Evolutionary conservation across 1,139 yeast species (phyloP).

Genomic region (Trichomonascaceae sp.): DNA sequence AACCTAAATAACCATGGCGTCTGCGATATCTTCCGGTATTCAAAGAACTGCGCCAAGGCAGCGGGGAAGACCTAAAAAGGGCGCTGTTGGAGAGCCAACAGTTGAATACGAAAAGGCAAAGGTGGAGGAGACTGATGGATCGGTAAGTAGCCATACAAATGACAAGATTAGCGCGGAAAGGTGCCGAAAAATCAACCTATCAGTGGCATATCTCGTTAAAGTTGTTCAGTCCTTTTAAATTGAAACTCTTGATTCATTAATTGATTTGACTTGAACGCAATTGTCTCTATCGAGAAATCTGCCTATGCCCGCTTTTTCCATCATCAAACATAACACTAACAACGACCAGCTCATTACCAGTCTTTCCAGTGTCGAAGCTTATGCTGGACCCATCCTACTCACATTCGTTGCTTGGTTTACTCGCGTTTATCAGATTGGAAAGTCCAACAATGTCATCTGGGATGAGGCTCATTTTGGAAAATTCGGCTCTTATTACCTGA

Average conservation of each 20-base stretch:
- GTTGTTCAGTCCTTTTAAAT: neutral
- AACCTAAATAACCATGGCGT: conserved; percentile 12
- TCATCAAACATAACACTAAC: neutral
- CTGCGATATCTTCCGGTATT: conserved; percentile 18
- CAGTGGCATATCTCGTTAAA: neutral
- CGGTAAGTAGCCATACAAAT: conserved; percentile 8
- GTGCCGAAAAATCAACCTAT: neutral
- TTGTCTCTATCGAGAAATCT: neutral
- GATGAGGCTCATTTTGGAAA: conserved; percentile 90
- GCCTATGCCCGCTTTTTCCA: neutral
- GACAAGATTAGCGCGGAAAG: neutral
- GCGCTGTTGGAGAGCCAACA: neutral
- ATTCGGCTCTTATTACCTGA: conserved; percentile 37
- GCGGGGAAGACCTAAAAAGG: conserved; percentile 10
- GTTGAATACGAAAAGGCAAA: conserved; percentile 4
- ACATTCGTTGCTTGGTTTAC: conserved; percentile 60
- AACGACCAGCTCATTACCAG: conserved; percentile 11
- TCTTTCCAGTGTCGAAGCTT: conserved; percentile 36
- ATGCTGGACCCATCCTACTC: conserved; percentile 49
- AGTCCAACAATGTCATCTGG: conserved; percentile 73
- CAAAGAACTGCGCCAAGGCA: conserved; percentile 13
- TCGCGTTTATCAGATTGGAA: conserved; percentile 62
- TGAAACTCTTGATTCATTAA: neutral
- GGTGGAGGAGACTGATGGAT: conserved; percentile 9
- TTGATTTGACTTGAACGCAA: neutral